Evolutionary conservation across 2,329 filamentous ascomycete species (phyloP), one percentile per base, ranked within the genome.

Genomic region (Byssochlamys sp.): DNA sequence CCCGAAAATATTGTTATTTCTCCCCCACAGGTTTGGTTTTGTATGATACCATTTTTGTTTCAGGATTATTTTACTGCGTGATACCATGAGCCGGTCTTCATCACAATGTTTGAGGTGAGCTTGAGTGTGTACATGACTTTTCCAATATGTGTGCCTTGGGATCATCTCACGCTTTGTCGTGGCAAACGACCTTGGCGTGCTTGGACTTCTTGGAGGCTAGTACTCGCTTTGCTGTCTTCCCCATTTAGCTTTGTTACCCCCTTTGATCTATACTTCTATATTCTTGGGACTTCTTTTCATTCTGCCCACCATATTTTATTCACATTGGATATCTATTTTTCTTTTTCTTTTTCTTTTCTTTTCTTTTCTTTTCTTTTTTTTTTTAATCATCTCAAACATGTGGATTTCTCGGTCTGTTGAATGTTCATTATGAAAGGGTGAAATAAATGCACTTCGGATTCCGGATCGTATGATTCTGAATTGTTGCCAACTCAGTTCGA

Each of bases 11-110:
- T 52, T 28, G 51, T 60, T 58, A 58, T 59, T 52, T 24, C 55
- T 54, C 45, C 55, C 52, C 54, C n/a, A 14, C 55, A 27, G 49
- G 49, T 58, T 63, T 58, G 57, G 62, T 55, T 62, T 61, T 57
- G 65, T 67, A 70, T 73, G 71, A 73, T 73, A 73, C 71, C 71
- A 73, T 68, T 72, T 19, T 69, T 70, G 68, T 72, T 69, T 68
- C 65, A 63, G 52, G 58, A 53, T 45, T 57, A 33, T 54, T 56
- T 29, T 19, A 53, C 28, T 51, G 25, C 27, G 49, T 51, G 49
- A 28, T 51, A 28, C 49, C 27, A 51, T 51, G 49, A 45, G 39
- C 49, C 24, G 27, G 24, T 51, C 27, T 51, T 28, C 24, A 51
- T 51, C 24, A 7, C 27, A 26, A 12, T 51, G 6, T 24, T 51